Conservation (phyloP, 192 early-diverging fungal species). For the Spizellomyces sp. region DNA sequence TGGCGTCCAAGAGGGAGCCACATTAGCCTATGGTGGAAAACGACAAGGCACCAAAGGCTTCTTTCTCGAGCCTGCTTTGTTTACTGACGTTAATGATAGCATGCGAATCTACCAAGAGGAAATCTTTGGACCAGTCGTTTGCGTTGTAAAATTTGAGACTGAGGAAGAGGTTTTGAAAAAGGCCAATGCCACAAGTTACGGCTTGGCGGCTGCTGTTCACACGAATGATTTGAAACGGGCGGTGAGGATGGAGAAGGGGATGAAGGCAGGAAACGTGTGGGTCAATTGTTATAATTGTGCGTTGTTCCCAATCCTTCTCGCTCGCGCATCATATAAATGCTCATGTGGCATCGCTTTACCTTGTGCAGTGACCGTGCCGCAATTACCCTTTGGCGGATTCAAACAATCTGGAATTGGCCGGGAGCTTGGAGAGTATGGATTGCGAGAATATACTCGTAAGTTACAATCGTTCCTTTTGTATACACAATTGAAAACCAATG, state of each 20-base stretch:
- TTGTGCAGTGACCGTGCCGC: slow-evolving; percentile 2
- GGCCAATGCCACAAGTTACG: slow-evolving; percentile 77
- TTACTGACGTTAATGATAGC: slow-evolving; percentile 65
- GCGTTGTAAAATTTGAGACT: slow-evolving; percentile 67
- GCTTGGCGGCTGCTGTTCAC: slow-evolving; percentile 86
- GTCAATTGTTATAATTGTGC: slow-evolving; percentile 47
- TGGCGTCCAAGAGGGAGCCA: slow-evolving; percentile 65
- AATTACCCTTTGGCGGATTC: slow-evolving; percentile 72
- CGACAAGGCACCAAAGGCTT: slow-evolving; percentile 48
- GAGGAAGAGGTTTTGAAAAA: slow-evolving; percentile 79
- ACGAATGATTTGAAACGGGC: slow-evolving; percentile 66
- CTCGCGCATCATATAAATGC: not conserved
- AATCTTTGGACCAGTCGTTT: slow-evolving; percentile 90
- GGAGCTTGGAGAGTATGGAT: slow-evolving; percentile 67
- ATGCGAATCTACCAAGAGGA: slow-evolving; percentile 79
- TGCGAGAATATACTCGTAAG: slow-evolving; percentile 65
- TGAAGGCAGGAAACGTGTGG: slow-evolving; percentile 54
- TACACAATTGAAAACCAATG: too few species aligned
- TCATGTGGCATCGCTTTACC: not conserved
- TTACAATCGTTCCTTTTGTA: not conserved
- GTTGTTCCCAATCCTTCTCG: not conserved
- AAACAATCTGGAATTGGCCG: slow-evolving; percentile 74
- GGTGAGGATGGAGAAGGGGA: slow-evolving; percentile 29
- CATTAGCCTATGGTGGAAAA: slow-evolving; percentile 53
- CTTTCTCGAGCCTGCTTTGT: slow-evolving; percentile 81